A percentile compares a stretch with the other conserved stretches of the same genome.
Evolutionary conservation across 2,329 filamentous ascomycete genomes (phyloP).

Genomic region (Paracamarosporium sp.): DNA sequence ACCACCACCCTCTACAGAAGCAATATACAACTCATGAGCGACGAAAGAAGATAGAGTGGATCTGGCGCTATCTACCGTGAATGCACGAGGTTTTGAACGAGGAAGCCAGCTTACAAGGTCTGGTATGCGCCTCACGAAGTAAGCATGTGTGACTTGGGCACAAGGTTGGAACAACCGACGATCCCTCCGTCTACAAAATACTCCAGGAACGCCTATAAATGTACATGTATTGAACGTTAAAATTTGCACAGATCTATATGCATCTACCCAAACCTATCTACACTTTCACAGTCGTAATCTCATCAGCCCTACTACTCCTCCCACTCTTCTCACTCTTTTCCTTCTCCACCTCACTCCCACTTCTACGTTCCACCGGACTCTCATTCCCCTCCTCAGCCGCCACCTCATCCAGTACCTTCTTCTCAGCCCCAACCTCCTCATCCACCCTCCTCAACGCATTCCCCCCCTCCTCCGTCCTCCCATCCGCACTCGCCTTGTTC

Average conservation of each 20-base stretch:
- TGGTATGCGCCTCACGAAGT: no score
- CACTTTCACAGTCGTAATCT: slow-evolving; percentile 16
- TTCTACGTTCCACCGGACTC: slow-evolving; percentile 17
- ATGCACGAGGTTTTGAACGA: no score
- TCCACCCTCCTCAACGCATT: slow-evolving; percentile 15
- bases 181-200: no score
- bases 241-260: background rate
- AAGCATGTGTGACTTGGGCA: no score
- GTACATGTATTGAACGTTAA: no score
- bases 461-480: slow-evolving; percentile 38
- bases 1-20: no score
- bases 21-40: no score
- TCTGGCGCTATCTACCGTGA: no score
- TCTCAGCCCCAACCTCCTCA: slow-evolving; percentile 29
- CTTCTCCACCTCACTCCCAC: slow-evolving; percentile 10
- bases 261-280: slow-evolving; percentile 5
- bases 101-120: no score
- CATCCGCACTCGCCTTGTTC: slow-evolving; percentile 48
- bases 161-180: no score
- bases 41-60: no score
- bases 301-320: slow-evolving; percentile 20
- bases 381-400: slow-evolving; percentile 40
- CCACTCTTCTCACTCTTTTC: slow-evolving; percentile 12
- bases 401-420: slow-evolving; percentile 28
- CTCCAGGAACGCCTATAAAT: no score